These are phyloP conservation scores for Colletotrichum coccodes DNA, from an alignment of 2,329 filamentous ascomycete genomes.

Conservation along the genomic window DNA sequence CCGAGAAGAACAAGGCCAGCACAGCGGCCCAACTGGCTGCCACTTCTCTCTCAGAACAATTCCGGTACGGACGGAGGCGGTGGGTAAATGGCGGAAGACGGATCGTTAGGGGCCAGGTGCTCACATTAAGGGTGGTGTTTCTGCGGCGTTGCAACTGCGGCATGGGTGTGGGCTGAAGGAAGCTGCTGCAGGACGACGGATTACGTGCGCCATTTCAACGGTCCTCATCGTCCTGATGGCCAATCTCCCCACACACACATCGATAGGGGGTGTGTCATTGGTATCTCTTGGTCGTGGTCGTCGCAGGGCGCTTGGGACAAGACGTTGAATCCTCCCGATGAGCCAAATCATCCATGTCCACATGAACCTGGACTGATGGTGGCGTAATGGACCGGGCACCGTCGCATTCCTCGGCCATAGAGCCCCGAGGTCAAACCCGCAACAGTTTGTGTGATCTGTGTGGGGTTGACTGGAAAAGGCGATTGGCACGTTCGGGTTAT, in stretches of 20 bases:
- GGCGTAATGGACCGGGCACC: slow-evolving; percentile 15
- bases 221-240: slow-evolving; percentile 1
- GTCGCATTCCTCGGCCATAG: slow-evolving; percentile 7
- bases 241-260: slow-evolving; percentile 14
- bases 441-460: neutral
- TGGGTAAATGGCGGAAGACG: neutral
- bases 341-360: slow-evolving; percentile 32
- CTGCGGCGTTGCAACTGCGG: neutral
- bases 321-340: slow-evolving; percentile 32
- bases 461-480: neutral
- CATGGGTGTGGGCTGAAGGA: neutral
- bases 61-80: neutral
- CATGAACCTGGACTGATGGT: slow-evolving; percentile 7
- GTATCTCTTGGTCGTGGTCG: slow-evolving; percentile 10
- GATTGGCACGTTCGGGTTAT: slow-evolving; percentile 28
- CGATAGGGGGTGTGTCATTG: slow-evolving; percentile 15
- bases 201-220: slow-evolving; percentile 12
- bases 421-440: neutral
- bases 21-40: too few relatives aligned
- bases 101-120: neutral
- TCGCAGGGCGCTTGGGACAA: slow-evolving; percentile 22
- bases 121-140: neutral
- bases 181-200: neutral
- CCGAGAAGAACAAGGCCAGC: neutral
- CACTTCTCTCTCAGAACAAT: neutral